These are phyloP conservation scores for Aspergillus flavus DNA, from an alignment of 2,329 filamentous ascomycete genomes.

Conservation along the genomic window DNA sequence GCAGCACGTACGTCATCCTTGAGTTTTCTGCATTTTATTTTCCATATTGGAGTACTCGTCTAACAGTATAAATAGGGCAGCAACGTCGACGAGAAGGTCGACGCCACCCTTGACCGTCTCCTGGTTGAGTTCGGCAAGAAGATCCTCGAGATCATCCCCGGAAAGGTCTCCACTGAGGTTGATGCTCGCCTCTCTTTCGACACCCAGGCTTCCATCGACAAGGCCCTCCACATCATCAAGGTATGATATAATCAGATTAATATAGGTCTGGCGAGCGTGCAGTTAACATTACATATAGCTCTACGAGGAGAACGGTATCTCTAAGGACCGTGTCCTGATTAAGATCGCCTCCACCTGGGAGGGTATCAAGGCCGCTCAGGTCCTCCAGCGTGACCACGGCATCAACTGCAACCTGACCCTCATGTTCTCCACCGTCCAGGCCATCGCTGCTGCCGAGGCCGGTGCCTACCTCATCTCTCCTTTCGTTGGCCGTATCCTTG, in stretches of 20 bases:
- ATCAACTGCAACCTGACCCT: slow-evolving; percentile 99
- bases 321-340: slow-evolving; percentile 94
- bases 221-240: slow-evolving; percentile 96
- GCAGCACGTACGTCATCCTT: slow-evolving; percentile 58
- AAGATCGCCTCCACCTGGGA: slow-evolving; percentile 99
- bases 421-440: slow-evolving; percentile 95
- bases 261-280: not conserved
- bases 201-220: slow-evolving; percentile 86
- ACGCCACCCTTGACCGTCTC: slow-evolving; percentile 86
- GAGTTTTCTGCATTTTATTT: not conserved
- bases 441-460: slow-evolving; percentile 93
- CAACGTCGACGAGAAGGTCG: slow-evolving; percentile 77
- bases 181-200: slow-evolving; percentile 96
- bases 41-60: not conserved
- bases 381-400: slow-evolving; percentile 91
- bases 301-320: slow-evolving; percentile 88
- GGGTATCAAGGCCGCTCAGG: slow-evolving; percentile 97
- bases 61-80: slow-evolving; percentile 48
- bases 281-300: slow-evolving; percentile 61
- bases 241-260: slow-evolving; percentile 51
- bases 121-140: slow-evolving; percentile 98
- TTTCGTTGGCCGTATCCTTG: slow-evolving; percentile 98
- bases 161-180: slow-evolving; percentile 98
- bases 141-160: slow-evolving; percentile 94
- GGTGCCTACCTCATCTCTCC: slow-evolving; percentile 97